Conservation (phyloP, 306 rosid species). For the Oemleria cerasiformis region DNA sequence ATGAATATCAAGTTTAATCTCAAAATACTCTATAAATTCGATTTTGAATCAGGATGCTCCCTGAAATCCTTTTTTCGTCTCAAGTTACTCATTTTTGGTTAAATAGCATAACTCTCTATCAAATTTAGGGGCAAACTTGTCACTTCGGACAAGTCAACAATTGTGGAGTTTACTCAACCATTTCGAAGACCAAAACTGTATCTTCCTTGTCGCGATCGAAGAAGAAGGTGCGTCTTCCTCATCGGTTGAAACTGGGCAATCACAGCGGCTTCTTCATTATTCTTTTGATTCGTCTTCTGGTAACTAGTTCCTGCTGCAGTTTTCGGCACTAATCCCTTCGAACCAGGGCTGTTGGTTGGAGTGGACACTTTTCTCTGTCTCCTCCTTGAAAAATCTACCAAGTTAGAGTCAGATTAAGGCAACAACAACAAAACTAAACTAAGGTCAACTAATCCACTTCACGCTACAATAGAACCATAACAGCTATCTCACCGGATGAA, state of each 20-base stretch:
- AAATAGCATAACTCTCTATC: rapidly evolving
- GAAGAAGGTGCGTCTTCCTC: too few species aligned
- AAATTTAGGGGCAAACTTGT: too few species aligned
- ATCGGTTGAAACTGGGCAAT: too few species aligned
- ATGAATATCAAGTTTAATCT: too few species aligned
- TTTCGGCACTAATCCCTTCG: slow-evolving; percentile 59
- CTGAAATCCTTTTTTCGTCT: too few species aligned
- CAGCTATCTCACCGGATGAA: slow-evolving; percentile 56
- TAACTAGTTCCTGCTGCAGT: slow-evolving; percentile 30
- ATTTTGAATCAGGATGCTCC: too few species aligned
- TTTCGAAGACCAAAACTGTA: too few species aligned
- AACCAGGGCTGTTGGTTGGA: slow-evolving; percentile 43
- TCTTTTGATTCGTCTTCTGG: slow-evolving; percentile 39
- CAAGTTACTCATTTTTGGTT: too few species aligned
- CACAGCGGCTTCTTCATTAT: slow-evolving; percentile 21
- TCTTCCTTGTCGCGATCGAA: too few species aligned
- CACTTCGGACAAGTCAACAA: too few species aligned
- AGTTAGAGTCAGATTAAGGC: slow-evolving; percentile 4
- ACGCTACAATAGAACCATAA: slow-evolving; percentile 1
- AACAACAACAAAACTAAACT: slow-evolving; percentile 3
- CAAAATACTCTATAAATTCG: too few species aligned
- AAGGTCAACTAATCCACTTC: slow-evolving; percentile 7
- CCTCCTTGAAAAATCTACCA: slow-evolving; percentile 64
- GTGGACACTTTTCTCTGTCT: slow-evolving; percentile 49
- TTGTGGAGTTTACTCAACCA: too few species aligned